Percentiles rank a stretch among this genome's conserved stretches.
Evolutionary conservation across 2,329 filamentous ascomycete genomes (phyloP).

Genomic region (Beauveria scarabaeidicola): DNA sequence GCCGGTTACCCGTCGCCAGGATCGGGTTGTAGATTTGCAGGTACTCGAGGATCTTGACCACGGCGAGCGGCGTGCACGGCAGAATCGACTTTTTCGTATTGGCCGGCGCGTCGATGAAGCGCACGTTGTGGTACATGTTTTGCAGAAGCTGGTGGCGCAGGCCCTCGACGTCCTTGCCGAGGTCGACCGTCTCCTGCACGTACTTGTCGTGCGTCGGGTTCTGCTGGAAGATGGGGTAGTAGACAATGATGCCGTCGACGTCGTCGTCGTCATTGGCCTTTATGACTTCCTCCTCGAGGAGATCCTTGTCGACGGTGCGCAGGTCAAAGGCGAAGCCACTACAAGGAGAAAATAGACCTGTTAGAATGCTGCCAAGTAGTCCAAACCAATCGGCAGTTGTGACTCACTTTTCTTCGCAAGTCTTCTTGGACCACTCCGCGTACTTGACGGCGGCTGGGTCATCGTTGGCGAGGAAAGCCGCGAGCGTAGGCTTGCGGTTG

Average conservation of each 20-base stretch:
- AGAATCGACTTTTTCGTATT: conserved; percentile 84
- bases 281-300: conserved; percentile 81
- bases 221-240: conserved; percentile 87
- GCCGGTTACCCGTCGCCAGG: conserved; percentile 80
- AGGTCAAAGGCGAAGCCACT: conserved; percentile 89
- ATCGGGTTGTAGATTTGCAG: conserved; percentile 95
- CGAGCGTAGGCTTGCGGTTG: conserved; percentile 60
- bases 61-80: conserved; percentile 89
- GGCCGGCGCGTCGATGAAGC: conserved; percentile 73
- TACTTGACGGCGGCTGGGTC: conserved; percentile 90
- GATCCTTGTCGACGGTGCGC: conserved; percentile 73
- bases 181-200: conserved; percentile 85
- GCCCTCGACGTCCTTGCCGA: conserved; percentile 91
- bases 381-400: not conserved
- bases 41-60: conserved; percentile 95
- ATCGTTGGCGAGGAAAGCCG: conserved; percentile 85
- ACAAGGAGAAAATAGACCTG: not conserved
- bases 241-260: conserved; percentile 90
- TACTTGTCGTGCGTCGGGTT: conserved; percentile 86
- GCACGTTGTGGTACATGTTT: conserved; percentile 99
- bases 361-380: not conserved
- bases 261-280: conserved; percentile 69
- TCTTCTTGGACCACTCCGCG: conserved; percentile 95
- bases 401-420: conserved; percentile 87
- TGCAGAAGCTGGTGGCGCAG: conserved; percentile 89